These are phyloP conservation scores for Austroboletus eburneus DNA, from an alignment of 768 basidiomycete species.

Conservation along the genomic window DNA sequence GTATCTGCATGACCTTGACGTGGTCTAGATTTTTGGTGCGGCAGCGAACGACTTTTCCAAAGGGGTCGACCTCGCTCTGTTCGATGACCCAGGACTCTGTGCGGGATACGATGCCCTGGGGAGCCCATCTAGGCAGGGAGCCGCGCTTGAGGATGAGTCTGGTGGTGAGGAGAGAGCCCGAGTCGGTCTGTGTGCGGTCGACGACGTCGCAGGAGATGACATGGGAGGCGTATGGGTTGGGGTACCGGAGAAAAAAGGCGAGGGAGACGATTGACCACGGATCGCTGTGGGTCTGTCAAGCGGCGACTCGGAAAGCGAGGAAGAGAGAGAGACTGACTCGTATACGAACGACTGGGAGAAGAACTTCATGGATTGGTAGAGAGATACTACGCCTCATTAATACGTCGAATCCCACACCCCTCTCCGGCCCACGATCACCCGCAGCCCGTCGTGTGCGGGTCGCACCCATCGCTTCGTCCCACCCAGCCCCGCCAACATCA, in stretches of 20 bases:
- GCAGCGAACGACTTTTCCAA: conserved; percentile 71
- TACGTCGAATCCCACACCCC: conserved; percentile 53
- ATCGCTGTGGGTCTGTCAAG: conserved; percentile 52
- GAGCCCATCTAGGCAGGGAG: conserved; percentile 89
- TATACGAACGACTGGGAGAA: conserved; percentile 54
- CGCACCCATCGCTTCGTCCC: conserved; percentile 55
- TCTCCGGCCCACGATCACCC: conserved; percentile 39
- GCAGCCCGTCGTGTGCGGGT: conserved; percentile 73
- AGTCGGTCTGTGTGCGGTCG: conserved; percentile 67
- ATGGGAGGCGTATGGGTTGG: conserved; percentile 91
- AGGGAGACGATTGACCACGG: conserved; percentile 90
- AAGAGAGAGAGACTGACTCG: conserved; percentile 37
- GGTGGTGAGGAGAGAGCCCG: conserved; percentile 77
- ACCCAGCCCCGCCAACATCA: conserved; percentile 44
- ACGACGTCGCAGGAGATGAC: conserved; percentile 95
- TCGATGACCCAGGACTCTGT: conserved; percentile 95
- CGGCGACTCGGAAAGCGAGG: conserved; percentile 6
- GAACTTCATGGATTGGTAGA: conserved; percentile 43
- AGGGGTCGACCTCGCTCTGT: conserved; percentile 89
- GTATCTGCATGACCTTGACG: conserved; percentile 90
- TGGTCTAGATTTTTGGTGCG: conserved; percentile 89
- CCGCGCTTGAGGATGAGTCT: conserved; percentile 92
- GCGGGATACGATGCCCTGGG: conserved; percentile 72
- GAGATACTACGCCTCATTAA: conserved; percentile 11
- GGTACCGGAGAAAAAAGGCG: conserved; percentile 93